A percentile compares a stretch with the other conserved stretches of the same genome.
These are phyloP conservation scores for Brassica juncea DNA, from an alignment of 345 rosid species.

Conservation along the genomic window DNA sequence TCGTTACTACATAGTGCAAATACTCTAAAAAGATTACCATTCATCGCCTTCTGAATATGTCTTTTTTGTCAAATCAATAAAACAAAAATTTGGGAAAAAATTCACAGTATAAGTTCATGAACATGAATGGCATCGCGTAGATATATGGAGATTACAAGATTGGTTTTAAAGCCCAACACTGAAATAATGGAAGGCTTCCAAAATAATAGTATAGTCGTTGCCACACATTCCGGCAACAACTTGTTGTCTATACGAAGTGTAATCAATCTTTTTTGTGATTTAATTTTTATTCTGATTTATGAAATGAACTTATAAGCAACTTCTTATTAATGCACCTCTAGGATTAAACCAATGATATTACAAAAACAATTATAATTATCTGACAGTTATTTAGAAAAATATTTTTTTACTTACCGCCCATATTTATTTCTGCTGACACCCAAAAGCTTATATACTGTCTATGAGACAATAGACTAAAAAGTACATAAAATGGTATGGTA, in stretches of 20 bases:
- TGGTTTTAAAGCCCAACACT: not conserved
- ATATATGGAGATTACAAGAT: not conserved
- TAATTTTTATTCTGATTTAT: not conserved
- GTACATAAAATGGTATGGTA: conserved; percentile 2
- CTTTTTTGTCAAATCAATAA: no score
- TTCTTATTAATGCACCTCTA: not conserved
- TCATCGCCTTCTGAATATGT: no score
- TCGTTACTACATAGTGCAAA: no score
- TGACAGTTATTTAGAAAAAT: not conserved
- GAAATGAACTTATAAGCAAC: not conserved
- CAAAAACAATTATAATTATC: not conserved
- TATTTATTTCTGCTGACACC: not conserved
- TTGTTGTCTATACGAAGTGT: not conserved
- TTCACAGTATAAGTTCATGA: not conserved
- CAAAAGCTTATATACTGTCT: not conserved
- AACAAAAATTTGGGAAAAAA: no score
- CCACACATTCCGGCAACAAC: not conserved
- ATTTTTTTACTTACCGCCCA: not conserved
- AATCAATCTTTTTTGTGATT: not conserved
- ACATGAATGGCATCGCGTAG: not conserved
- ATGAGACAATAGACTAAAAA: not conserved
- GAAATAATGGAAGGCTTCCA: not conserved
- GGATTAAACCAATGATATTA: not conserved
- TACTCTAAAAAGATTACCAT: no score
- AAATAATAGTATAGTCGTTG: not conserved